Percentiles rank a stretch among this genome's conserved stretches.
These are phyloP conservation scores for Tricholoma hemisulphureum DNA, from an alignment of 768 basidiomycete species.

Conservation along the genomic window DNA sequence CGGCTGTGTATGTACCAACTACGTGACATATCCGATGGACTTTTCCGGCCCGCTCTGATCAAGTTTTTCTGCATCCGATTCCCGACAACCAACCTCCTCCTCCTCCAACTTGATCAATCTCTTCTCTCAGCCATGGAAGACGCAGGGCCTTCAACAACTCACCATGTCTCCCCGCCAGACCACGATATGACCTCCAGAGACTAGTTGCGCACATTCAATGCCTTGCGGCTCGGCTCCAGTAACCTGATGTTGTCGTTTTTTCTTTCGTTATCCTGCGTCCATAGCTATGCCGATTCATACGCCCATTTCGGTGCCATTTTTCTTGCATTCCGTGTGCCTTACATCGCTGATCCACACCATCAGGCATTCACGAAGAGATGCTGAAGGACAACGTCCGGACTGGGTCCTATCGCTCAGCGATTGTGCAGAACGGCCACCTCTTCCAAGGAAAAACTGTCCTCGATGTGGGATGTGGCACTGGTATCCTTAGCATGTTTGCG, in stretches of 20 bases:
- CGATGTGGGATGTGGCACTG: conserved; percentile 98
- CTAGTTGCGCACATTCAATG: conserved; percentile 63
- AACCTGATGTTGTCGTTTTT: conserved; percentile 38
- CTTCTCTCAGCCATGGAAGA: conserved; percentile 20
- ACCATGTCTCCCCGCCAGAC: conserved; percentile 18
- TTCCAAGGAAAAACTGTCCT: conserved; percentile 97
- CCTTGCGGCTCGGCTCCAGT: conserved; percentile 20
- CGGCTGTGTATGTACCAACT: no score
- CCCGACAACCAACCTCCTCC: conserved; percentile 15
- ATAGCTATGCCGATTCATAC: conserved; percentile 93
- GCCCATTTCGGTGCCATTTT: conserved; percentile 79
- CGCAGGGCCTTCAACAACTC: conserved; percentile 29
- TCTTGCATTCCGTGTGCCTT: neutral
- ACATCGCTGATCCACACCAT: conserved; percentile 1
- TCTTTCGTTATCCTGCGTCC: conserved; percentile 23
- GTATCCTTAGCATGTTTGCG: conserved; percentile 97
- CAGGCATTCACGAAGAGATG: conserved; percentile 99
- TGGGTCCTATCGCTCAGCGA: conserved; percentile 90
- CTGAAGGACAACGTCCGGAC: conserved; percentile 96
- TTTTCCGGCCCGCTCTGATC: conserved; percentile 4
- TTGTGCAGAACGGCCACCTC: conserved; percentile 90
- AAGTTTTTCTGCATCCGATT: conserved; percentile 17
- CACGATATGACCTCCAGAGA: conserved; percentile 81
- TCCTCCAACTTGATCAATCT: conserved; percentile 18
- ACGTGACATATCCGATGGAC: no score